Conservation (phyloP, 768 basidiomycete species). For the Cantharellus cinnabarinus region DNA sequence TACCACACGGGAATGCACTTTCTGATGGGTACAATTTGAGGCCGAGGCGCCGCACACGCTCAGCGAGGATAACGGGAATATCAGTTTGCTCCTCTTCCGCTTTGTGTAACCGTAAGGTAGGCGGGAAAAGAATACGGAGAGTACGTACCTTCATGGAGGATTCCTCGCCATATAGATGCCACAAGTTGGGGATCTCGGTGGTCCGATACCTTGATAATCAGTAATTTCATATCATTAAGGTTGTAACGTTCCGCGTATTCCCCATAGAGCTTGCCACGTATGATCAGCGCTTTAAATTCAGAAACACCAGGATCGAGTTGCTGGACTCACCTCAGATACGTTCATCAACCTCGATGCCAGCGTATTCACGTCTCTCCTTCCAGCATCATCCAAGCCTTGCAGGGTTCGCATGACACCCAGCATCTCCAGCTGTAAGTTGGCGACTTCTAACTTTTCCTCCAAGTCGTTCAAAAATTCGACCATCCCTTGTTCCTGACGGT, state of each 20-base stretch:
- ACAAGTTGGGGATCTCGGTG: slow-evolving; percentile 71
- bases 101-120: slow-evolving; percentile 1
- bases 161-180: slow-evolving; percentile 70
- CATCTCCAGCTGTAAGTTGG: slow-evolving; percentile 89
- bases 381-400: slow-evolving; percentile 17
- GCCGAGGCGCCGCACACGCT: slow-evolving; percentile 30
- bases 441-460: slow-evolving; percentile 93
- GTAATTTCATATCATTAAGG: slow-evolving; percentile 60
- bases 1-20: slow-evolving; percentile 73
- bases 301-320: background rate
- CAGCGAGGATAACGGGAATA: background rate
- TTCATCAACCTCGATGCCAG: slow-evolving; percentile 31
- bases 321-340: slow-evolving; percentile 54
- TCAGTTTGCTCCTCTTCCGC: background rate
- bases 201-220: slow-evolving; percentile 86
- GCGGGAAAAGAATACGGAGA: background rate
- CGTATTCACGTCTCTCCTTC: slow-evolving; percentile 14
- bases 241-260: slow-evolving; percentile 75
- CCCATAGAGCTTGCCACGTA: slow-evolving; percentile 48
- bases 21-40: slow-evolving; percentile 83
- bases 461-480: slow-evolving; percentile 87
- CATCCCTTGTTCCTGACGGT: slow-evolving; percentile 59
- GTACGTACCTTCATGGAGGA: slow-evolving; percentile 56
- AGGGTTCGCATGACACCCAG: slow-evolving; percentile 26
- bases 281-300: background rate